Conservation (phyloP, 176 grass and related monocot genomes). For the barley (Hordeum vulgare) region DNA sequence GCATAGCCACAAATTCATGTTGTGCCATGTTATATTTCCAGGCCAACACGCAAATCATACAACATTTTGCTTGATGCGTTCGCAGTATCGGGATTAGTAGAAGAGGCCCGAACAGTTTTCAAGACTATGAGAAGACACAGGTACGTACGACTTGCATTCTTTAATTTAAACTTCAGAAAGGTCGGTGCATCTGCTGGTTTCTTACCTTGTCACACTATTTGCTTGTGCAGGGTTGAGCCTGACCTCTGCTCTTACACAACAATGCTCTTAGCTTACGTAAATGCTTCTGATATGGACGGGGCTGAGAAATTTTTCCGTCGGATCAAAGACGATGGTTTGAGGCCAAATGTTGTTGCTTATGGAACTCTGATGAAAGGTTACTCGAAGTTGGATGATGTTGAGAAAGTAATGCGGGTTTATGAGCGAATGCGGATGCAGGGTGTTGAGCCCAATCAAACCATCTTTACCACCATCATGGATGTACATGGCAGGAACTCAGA, state of each 20-base stretch:
- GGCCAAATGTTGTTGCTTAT: constrained; percentile 85
- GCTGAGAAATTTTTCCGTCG: constrained; percentile 88
- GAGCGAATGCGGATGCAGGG: constrained; percentile 85
- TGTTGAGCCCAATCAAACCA: constrained; percentile 78
- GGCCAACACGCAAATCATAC: constrained; percentile 87
- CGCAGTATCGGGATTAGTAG: constrained; percentile 89
- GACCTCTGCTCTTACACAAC: constrained; percentile 92
- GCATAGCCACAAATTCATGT: neutral
- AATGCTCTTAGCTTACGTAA: constrained; percentile 90
- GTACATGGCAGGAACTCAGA: constrained; percentile 73
- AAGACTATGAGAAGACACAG: constrained; percentile 87
- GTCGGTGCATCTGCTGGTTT: neutral
- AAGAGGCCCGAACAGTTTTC: constrained; percentile 84
- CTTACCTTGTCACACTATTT: constrained; percentile 17
- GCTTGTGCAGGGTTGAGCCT: constrained; percentile 55
- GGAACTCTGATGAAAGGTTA: constrained; percentile 98
- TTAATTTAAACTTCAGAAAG: neutral
- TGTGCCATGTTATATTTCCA: constrained; percentile 17
- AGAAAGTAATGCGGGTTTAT: constrained; percentile 79
- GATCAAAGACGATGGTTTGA: constrained; percentile 92
- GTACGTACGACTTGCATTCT: constrained; percentile 38
- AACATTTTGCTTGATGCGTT: constrained; percentile 97
- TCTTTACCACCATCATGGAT: constrained; percentile 87
- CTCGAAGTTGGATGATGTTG: constrained; percentile 70
- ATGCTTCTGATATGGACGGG: constrained; percentile 81